Evolutionary conservation across 805 yeast genomes (phyloP), one percentile per base, ranked within the genome.

Genomic region (Candida lessepsii): DNA sequence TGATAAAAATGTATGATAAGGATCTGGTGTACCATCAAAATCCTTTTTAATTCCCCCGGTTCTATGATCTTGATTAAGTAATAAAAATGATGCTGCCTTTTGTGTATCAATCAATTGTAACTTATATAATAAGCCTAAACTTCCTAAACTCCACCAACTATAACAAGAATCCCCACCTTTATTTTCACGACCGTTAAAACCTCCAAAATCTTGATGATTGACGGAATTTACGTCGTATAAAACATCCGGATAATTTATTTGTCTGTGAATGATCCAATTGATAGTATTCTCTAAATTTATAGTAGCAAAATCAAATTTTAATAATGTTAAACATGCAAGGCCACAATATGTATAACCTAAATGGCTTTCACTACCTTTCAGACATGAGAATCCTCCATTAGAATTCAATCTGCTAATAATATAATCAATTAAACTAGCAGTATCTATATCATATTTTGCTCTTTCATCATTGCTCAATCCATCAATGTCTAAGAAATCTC

Each of bases 331-430:
- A 1, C 85, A 59, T 0, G 84, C 83, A 17, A 90, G 51, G 0
- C 86, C 96, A 62, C 97, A 90, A 53, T 79, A 91, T 0, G 96
- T 84, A 44, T 85, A 71, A 0, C 98, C 99, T 6, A 88, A 81
- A 61, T 91, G 97, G 2, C 89, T 70, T 58, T 91, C 99, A 10
- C 68, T 61, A 27, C 56, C 53, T 3, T 64, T 58, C 6, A 45
- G 32, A 17, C 75, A 73, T 4, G 90, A 84, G 33, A 86, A 60
- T 0, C 96, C 97, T 1, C 97, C 97, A 51, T 75, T 80, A 49
- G 60, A 71, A 40, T 53, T 57, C 19, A 61, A 42, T 29, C 66
- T 42, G 6, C 35, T 40, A 3, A 54, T 29, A 5, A 70, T 48
- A 53, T 70, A 80, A 0, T 44, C 41, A 3, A 56, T 54, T 21